Conservation (phyloP, 202 grass and related monocot genomes). For the Eragrostis tef region DNA sequence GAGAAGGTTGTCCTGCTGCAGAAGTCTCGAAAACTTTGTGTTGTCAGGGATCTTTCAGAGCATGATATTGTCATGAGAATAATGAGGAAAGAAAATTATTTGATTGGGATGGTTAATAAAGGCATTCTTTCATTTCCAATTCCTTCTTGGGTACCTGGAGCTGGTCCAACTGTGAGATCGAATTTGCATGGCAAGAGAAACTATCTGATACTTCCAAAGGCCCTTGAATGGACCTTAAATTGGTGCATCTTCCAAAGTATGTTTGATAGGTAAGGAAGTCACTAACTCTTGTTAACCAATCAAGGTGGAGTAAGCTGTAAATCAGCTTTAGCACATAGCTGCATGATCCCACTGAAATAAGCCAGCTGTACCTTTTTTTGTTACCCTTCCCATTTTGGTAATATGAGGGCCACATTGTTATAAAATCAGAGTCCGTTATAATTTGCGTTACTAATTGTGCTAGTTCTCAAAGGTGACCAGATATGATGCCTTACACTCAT, state of each 20-base stretch:
- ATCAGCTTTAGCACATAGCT: conserved; percentile 2
- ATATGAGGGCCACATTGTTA: background rate
- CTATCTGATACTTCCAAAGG: conserved; percentile 86
- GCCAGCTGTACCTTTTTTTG: conserved; percentile 18
- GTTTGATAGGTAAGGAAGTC: conserved; percentile 85
- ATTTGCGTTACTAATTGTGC: background rate
- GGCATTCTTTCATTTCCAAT: conserved; percentile 90
- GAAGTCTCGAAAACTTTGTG: conserved; percentile 74
- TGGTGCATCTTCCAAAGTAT: conserved; percentile 99
- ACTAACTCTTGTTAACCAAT: background rate
- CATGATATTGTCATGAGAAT: conserved; percentile 98
- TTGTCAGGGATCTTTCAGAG: conserved; percentile 91
- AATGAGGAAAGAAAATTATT: conserved; percentile 99
- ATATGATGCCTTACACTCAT: conserved; percentile 1
- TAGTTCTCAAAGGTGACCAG: conserved; percentile 22
- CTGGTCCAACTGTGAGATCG: conserved; percentile 66
- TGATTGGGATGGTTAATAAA: conserved; percentile 99
- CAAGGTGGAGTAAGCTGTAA: background rate
- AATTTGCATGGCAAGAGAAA: conserved; percentile 58
- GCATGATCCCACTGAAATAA: background rate
- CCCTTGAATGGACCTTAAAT: conserved; percentile 96
- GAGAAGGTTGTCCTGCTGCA: conserved; percentile 88
- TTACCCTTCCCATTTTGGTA: background rate
- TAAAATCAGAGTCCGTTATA: background rate
- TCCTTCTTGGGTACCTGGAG: conserved; percentile 76